phyloP scores from a whole-genome alignment of 2,329 filamentous ascomycete genomes.

The Microcyclospora tardicrescens region DNA sequence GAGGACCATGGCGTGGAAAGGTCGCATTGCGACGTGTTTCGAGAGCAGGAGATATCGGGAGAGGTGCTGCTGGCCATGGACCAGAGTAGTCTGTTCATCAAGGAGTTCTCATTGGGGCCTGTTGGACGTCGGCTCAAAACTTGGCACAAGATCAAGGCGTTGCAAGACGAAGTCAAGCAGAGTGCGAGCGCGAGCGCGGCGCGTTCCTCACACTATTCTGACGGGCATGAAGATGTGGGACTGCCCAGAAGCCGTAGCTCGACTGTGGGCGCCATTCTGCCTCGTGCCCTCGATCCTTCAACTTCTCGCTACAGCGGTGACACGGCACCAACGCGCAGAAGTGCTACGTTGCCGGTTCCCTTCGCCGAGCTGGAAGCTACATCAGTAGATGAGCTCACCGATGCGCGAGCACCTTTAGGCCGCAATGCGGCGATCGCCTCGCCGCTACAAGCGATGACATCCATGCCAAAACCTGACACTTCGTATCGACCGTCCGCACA shows the following conservation, averaged over 20 bases:
- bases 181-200: conserved; percentile 32
- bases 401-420: not conserved
- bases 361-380: too few species aligned
- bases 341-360: not conserved
- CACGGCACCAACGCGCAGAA: not conserved
- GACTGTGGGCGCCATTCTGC: conserved; percentile 21
- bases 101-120: conserved; percentile 84
- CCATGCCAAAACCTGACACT: conserved; percentile 20
- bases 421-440: conserved; percentile 10
- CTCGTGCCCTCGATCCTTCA: conserved; percentile 6
- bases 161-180: conserved; percentile 74
- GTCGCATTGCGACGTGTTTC: conserved; percentile 84
- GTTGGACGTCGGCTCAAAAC: conserved; percentile 83
- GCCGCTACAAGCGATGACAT: conserved; percentile 20
- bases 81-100: conserved; percentile 87
- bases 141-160: conserved; percentile 87
- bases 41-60: conserved; percentile 89
- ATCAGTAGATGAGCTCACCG: too few species aligned
- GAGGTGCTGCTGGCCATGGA: conserved; percentile 92
- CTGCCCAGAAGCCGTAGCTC: conserved; percentile 33
- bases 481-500: conserved; percentile 23
- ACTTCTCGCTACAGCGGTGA: conserved; percentile 4
- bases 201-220: conserved; percentile 27
- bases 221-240: conserved; percentile 23
- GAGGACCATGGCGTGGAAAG: conserved; percentile 75